Evolutionary conservation across 768 basidiomycete genomes (phyloP).

Genomic region (Tricholoma furcatifolium): DNA sequence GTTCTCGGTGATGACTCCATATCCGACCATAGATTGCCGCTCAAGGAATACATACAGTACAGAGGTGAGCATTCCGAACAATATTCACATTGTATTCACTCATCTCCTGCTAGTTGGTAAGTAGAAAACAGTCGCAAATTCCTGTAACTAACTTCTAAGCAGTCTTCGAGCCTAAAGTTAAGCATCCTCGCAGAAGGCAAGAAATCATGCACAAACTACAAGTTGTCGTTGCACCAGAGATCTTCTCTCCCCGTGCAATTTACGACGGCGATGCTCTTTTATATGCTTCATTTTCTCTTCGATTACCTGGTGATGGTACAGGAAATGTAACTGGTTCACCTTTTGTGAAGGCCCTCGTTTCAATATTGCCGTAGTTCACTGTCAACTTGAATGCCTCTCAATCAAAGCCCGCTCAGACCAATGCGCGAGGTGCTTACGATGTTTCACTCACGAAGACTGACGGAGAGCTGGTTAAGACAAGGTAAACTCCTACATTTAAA

Average conservation of each 20-base stretch:
- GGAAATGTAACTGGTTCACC: conserved; percentile 23
- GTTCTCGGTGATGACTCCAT: neutral
- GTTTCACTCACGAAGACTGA: conserved; percentile 37
- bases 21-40: conserved; percentile 21
- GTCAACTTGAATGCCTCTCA: conserved; percentile 26
- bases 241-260: conserved; percentile 42
- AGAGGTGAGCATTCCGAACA: conserved; percentile 19
- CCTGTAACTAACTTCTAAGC: neutral
- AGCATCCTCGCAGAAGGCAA: conserved; percentile 22
- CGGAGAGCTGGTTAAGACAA: conserved; percentile 33
- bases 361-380: conserved; percentile 25
- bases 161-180: conserved; percentile 24
- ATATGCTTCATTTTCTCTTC: conserved; percentile 32
- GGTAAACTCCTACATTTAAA: conserved; percentile 20
- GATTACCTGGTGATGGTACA: conserved; percentile 26
- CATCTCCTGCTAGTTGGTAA: conserved; percentile 3
- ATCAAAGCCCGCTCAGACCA: conserved; percentile 3
- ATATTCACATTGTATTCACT: neutral
- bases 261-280: conserved; percentile 47
- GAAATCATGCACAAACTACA: conserved; percentile 40
- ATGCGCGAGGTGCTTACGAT: conserved; percentile 25
- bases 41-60: conserved; percentile 27
- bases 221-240: conserved; percentile 25
- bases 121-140: neutral
- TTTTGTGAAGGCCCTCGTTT: neutral